Base-by-base conservation (phyloP, 176 grass and related monocot species). In the Rhynchospora pubera region DNA sequence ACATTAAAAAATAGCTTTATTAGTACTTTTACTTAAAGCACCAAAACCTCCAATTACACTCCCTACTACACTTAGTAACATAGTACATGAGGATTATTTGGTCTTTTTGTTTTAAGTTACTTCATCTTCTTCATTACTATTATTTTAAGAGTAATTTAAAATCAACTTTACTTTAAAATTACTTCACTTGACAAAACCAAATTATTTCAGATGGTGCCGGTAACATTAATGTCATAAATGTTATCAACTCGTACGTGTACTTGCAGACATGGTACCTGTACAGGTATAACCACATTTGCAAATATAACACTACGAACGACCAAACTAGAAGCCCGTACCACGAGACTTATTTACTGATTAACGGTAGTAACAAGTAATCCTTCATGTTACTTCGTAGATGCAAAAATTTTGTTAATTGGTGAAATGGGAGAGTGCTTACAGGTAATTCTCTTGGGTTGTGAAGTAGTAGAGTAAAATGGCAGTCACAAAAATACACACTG, bases 391-490 rank as follows among this genome's bases (percentile, higher is more conserved):
- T 62, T 65, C 5, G 61, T 26, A 59, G 69, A 24, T 73, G 9
- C 4, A 50, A 16, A 43, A 75, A 53, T 53, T 28, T 55, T 15
- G 2, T 53, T 53, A 28, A 28, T 53, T 57, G 26, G 3, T 74
- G 81, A 79, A 89, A 57, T 80, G 83, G 7, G 62, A 57, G 44
- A 57, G 44, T 48, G 90, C 96, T 94, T 91, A 99, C 96, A 99
- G 92, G 61, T 99, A 99, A 86, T 59, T 93, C 80, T 99, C 92
- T 73, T 90, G 81, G 48, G 87, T 89, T 47, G 85, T 95, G 57
- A 94, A 82, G 53, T 99, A 99, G 82, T 99, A 95, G 15, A 99
- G 21, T 7, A 76, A 79, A 86, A 99, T 91, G 62, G 92, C 91
- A 86, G 89, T 93, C 78, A 90, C 32, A 82, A 99, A 99, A 77